Conservation (phyloP, 2,329 filamentous ascomycete species). For the Fusarium anthophilum region DNA sequence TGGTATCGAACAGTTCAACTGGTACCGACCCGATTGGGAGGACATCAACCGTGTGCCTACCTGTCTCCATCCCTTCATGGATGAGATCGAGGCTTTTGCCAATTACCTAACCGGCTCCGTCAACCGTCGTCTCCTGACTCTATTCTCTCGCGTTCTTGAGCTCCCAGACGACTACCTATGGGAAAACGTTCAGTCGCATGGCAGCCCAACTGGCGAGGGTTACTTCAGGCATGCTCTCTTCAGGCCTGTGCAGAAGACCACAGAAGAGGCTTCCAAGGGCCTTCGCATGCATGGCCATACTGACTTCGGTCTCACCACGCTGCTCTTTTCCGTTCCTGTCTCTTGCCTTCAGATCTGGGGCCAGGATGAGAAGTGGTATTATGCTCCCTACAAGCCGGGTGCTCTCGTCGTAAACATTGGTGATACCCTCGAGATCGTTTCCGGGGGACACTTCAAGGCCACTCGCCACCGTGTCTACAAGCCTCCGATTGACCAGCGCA, state of each 20-base stretch:
- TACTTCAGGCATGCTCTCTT: conserved; percentile 36
- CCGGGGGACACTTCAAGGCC: conserved; percentile 35
- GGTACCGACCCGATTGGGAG: conserved; percentile 58
- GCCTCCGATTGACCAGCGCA: conserved; percentile 32
- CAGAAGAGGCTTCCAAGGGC: conserved; percentile 31
- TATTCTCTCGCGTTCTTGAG: conserved; percentile 34
- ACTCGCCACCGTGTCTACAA: conserved; percentile 33
- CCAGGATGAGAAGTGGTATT: conserved; percentile 33
- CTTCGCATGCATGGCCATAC: conserved; percentile 34
- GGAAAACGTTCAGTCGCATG: conserved; percentile 35
- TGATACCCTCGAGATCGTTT: conserved; percentile 31
- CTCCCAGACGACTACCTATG: conserved; percentile 35
- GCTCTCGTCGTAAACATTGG: conserved; percentile 36
- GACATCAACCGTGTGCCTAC: conserved; percentile 53
- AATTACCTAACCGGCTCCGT: conserved; percentile 33
- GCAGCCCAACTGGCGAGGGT: conserved; percentile 32
- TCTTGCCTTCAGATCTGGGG: conserved; percentile 37
- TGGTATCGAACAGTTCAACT: conserved; percentile 65
- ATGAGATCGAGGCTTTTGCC: conserved; percentile 31
- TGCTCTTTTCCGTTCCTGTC: conserved; percentile 30
- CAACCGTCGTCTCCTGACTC: conserved; percentile 33
- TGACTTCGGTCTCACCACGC: conserved; percentile 28
- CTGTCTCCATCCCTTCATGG: conserved; percentile 52
- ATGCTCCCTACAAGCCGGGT: conserved; percentile 33
- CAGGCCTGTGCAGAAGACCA: conserved; percentile 28